A percentile compares a stretch with the other conserved stretches of the same genome.
phyloP scores from a whole-genome alignment of 2,329 filamentous ascomycete species.

The Hypoxylon sp. region DNA sequence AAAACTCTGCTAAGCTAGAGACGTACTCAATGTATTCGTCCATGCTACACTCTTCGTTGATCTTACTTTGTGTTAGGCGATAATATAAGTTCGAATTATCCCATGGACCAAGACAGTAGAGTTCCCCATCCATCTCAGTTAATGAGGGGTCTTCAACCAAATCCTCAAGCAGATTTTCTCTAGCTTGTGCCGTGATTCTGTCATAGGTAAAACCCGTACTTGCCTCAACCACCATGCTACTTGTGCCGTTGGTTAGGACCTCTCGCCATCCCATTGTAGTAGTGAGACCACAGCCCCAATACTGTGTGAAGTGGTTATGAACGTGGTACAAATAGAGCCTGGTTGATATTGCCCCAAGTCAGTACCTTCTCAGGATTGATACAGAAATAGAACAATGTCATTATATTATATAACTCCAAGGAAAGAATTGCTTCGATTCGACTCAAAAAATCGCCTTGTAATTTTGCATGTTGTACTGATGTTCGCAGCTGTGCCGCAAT shows the following conservation, averaged over 20 bases:
- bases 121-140: background rate
- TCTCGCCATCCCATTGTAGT: conserved; percentile 1
- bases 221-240: conserved; percentile 4
- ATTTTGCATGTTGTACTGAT: background rate
- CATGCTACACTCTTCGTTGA: conserved; percentile 3
- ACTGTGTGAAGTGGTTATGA: background rate
- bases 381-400: background rate
- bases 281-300: no score
- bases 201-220: background rate
- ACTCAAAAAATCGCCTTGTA: no score
- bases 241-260: background rate
- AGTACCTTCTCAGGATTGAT: background rate
- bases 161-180: background rate
- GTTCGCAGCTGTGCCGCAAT: conserved; percentile 11
- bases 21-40: background rate
- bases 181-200: background rate
- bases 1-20: background rate
- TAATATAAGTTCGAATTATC: conserved; percentile 6
- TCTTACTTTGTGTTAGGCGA: conserved; percentile 4
- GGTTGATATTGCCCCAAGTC: background rate
- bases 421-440: background rate
- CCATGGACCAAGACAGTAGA: no score
- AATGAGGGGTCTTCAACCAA: background rate
- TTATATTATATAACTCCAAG: background rate
- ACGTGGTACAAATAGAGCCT: background rate